Evolutionary conservation across 1,139 yeast genomes (phyloP), one percentile per base, ranked within the genome.

Genomic region (Diutina ranongensis): DNA sequence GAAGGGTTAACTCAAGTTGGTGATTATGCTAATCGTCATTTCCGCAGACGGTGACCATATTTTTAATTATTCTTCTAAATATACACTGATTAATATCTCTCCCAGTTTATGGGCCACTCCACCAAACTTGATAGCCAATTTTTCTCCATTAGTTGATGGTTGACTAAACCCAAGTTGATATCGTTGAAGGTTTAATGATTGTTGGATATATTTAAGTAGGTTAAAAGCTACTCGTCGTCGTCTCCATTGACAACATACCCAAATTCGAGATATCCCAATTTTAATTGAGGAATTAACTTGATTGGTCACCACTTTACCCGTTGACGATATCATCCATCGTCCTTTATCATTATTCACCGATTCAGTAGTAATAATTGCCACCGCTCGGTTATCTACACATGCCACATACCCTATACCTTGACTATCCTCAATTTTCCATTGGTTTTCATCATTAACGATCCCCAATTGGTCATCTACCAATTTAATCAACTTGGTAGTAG

Each of bases 1-100:
- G 96, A 84, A 49, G 97, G 96, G n/a, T 83, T 85, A 58, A 68
- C 78, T 12, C 97, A 88, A 59, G 85, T 89, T 21, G 80, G 87
- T 10, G 95, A 87, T 48, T 89, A 78, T 62, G 94, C 95, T 1
- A 82, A 81, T 55, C 72, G 95, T 52, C 75, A 74, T 47, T 47
- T 49, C 32, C 32, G 42, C 5, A 10, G 42, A 4, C 32, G 42
- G 15, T 31, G n/a, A n/a, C n/a, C n/a, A n/a, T n/a, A n/a, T n/a
- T n/a, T n/a, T n/a, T n/a, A n/a, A n/a, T n/a, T n/a, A n/a, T n/a
- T n/a, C n/a, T n/a, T 38, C 42, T 9, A 25, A 8, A 25, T 38
- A 38, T 7, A 38, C 42, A 12, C 31, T 18, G 16, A 38, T 16
- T 4, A 38, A 25, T 10, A 38, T 16, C 15, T 38, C 19, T n/a